These are phyloP conservation scores for Betula pendula DNA, from an alignment of 306 rosid genomes.

Conservation along the genomic window DNA sequence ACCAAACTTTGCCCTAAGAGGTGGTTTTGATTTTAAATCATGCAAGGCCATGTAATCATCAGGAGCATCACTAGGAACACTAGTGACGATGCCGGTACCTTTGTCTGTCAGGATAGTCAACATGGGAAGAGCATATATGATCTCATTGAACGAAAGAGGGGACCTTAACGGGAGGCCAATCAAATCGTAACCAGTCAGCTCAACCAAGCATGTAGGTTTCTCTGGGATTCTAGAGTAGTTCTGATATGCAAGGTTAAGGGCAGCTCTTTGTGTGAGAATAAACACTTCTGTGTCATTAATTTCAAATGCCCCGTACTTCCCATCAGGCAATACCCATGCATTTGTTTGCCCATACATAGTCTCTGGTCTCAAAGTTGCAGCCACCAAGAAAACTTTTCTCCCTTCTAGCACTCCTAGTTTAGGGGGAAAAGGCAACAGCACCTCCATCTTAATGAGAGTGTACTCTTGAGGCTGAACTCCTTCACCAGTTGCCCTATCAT, in stretches of 20 bases:
- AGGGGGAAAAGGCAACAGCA: slow-evolving; percentile 65
- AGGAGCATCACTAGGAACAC: slow-evolving; percentile 96
- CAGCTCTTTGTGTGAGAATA: slow-evolving; percentile 68
- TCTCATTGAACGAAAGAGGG: slow-evolving; percentile 70
- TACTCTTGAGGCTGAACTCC: slow-evolving; percentile 98
- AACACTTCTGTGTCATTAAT: slow-evolving; percentile 76
- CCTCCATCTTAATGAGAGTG: slow-evolving; percentile 87
- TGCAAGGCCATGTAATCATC: slow-evolving; percentile 95
- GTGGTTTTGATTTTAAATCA: slow-evolving; percentile 79
- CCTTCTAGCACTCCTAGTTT: slow-evolving; percentile 73
- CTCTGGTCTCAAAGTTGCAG: slow-evolving; percentile 95
- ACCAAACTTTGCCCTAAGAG: slow-evolving; percentile 72
- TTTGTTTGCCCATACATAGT: slow-evolving; percentile 98
- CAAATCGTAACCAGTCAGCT: slow-evolving; percentile 77
- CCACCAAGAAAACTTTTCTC: slow-evolving; percentile 71
- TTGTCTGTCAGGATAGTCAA: slow-evolving; percentile 85
- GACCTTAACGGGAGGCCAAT: slow-evolving; percentile 88
- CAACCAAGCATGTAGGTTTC: slow-evolving; percentile 74
- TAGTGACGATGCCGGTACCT: slow-evolving; percentile 94
- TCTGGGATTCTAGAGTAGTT: slow-evolving; percentile 61
- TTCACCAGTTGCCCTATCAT: slow-evolving; percentile 91
- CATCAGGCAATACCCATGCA: slow-evolving; percentile 96
- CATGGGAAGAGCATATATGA: slow-evolving; percentile 95
- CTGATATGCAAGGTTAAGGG: slow-evolving; percentile 92
- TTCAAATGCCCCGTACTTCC: slow-evolving; percentile 88